Evolutionary conservation across 495 filamentous ascomycete species (phyloP), one percentile per base, ranked within the genome.

Genomic region (Podospora tetraspora): DNA sequence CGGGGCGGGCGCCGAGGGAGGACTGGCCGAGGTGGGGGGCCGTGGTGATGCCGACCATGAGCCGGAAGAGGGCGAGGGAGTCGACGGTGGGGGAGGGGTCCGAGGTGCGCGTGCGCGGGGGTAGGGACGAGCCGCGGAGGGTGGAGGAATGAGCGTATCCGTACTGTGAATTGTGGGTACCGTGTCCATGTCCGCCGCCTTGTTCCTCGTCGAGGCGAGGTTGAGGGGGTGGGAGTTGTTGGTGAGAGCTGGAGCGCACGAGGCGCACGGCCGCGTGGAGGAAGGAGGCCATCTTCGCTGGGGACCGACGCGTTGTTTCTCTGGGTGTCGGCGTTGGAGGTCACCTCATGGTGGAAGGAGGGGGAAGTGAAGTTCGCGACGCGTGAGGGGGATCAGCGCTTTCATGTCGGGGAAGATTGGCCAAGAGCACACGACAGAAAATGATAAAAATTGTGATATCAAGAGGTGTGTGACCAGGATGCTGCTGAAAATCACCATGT

Each of bases 21-120:
- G 32, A n/a, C 58, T 25, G 23, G 29, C 57, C 58, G 25, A 66
- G 65, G 58, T 66, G 2, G 13, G 65, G 57, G 7, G 30, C 30
- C 1, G 30, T 34, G 19, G 65, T 37, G 57, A 66, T 66, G 29
- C 65, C 65, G 29, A 66, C 12, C 65, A 66, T 66, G n/a, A 66
- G 30, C 3, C 65, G 57, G 57, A 57, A 66, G 57, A 66, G 30
- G 6, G 65, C 52, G n/a, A 66, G 30, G 19, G 34, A 10, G 19
- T 66, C 63, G 27, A 9, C 25, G 52, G 37, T 21, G 52, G 13
- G 9, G 63, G 43, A 16, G 57, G 22, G 62, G 62, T 57, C 13
- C 32, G 62, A 27, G 29, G 34, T 63, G 34, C 19, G 59, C 0
- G 12, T 25, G 13, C 27, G 59, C 13, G 23, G 59, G 59, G 59